A percentile compares a stretch with the other conserved stretches of the same genome.
Conservation (phyloP, 2,329 filamentous ascomycete genomes). For the Colletotrichum noveboracense region DNA sequence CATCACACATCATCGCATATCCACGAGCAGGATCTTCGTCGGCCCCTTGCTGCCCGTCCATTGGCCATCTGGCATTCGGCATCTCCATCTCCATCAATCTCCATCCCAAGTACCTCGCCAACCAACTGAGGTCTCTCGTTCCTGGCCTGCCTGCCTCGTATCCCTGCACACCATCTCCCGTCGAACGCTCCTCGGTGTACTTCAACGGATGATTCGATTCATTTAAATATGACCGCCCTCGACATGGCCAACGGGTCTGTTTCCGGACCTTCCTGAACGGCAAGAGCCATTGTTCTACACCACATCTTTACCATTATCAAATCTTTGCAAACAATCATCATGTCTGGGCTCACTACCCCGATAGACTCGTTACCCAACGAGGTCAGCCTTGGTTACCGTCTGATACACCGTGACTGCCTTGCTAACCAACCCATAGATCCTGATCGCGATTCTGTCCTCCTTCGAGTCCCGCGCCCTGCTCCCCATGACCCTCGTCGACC, state of each 20-base stretch:
- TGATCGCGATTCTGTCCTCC: conserved; percentile 52
- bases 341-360: conserved; percentile 2
- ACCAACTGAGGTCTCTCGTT: not conserved
- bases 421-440: conserved; percentile 42
- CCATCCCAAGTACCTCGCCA: not conserved
- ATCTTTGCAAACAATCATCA: conserved; percentile 11
- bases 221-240: conserved; percentile 9
- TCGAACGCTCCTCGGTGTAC: not conserved
- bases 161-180: not conserved
- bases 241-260: not conserved
- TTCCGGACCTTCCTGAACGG: not conserved
- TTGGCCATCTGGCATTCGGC: not conserved
- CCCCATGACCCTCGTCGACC: conserved; percentile 62
- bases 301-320: not conserved
- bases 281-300: not conserved
- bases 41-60: not conserved
- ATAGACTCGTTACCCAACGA: conserved; percentile 39
- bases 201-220: not conserved
- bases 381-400: conserved; percentile 21
- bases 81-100: conserved; percentile 11
- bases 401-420: not conserved
- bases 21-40: not conserved
- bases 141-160: not conserved
- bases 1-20: not conserved
- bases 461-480: conserved; percentile 60